Conservation (phyloP, 495 filamentous ascomycete species). For the Collariella sp. region DNA sequence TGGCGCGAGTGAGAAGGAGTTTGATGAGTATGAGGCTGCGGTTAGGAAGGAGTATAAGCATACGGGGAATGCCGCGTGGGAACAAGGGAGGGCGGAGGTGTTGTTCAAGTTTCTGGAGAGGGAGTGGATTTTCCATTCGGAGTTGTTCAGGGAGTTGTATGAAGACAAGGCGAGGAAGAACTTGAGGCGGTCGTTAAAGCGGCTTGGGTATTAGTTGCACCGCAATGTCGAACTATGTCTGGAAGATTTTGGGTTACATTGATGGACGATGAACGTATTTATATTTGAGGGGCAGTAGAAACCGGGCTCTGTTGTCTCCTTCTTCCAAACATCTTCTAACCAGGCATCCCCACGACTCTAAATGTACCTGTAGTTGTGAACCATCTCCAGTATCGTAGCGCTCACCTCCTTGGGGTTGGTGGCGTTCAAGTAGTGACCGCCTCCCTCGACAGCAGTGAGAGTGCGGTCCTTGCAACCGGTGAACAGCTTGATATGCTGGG, state of each 20-base stretch:
- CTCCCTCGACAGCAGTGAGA: constrained; percentile 43
- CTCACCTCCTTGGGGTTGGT: constrained; percentile 49
- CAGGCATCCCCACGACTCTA: not conserved
- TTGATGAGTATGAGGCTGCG: constrained; percentile 12
- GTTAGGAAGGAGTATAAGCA: constrained; percentile 15
- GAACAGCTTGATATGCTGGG: constrained; percentile 53
- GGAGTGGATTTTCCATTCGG: constrained; percentile 9
- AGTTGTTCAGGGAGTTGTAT: constrained; percentile 4
- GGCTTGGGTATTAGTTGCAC: not conserved
- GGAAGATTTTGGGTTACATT: no score
- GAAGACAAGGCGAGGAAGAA: constrained; percentile 14
- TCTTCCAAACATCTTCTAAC: not conserved
- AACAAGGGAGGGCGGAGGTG: constrained; percentile 8
- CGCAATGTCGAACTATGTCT: no score
- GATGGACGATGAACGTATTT: no score
- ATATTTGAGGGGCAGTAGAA: no score
- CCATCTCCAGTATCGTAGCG: constrained; percentile 43
- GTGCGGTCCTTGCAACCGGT: constrained; percentile 41
- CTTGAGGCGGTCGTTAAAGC: constrained; percentile 21
- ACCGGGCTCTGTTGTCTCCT: no score
- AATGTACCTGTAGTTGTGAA: constrained; percentile 20
- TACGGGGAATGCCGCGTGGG: constrained; percentile 10
- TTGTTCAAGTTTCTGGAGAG: constrained; percentile 9
- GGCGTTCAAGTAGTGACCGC: constrained; percentile 50
- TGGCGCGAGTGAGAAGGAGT: constrained; percentile 8